Evolutionary conservation across 371 early-diverging fungal genomes (phyloP).

Genomic region (Smittium culicis): DNA sequence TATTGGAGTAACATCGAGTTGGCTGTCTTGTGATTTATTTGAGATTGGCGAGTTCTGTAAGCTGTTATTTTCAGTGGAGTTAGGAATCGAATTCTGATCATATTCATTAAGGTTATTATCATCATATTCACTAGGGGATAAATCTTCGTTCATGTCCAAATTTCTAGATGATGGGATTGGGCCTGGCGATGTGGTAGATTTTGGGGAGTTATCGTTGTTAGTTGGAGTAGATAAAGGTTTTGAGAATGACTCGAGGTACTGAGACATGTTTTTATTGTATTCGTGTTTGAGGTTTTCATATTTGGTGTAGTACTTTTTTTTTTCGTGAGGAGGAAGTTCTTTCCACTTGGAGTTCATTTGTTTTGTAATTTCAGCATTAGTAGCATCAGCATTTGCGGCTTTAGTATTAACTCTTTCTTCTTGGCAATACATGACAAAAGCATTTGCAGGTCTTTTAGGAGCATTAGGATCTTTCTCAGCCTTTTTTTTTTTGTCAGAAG

Average conservation of each 20-base stretch:
- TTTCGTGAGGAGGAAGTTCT: conserved; percentile 13
- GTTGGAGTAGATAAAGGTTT: background rate
- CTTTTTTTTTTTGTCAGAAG: conserved; percentile 9
- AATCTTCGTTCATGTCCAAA: too few species aligned
- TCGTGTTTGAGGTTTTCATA: conserved; percentile 2
- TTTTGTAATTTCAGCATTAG: conserved; percentile 23
- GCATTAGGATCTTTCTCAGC: conserved; percentile 29
- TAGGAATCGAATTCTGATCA: too few species aligned
- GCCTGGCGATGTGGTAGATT: background rate
- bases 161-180: background rate
- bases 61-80: too few species aligned
- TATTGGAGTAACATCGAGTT: too few species aligned
- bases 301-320: conserved; percentile 6
- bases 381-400: conserved; percentile 19
- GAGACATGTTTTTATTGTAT: conserved; percentile 3
- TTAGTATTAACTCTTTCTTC: conserved; percentile 27
- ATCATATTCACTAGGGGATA: too few species aligned
- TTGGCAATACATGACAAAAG: conserved; percentile 33
- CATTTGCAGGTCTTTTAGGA: conserved; percentile 32
- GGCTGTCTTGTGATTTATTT: too few species aligned
- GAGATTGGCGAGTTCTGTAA: too few species aligned
- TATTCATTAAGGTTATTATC: too few species aligned
- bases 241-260: conserved; percentile 1
- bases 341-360: conserved; percentile 31
- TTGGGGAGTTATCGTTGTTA: background rate